Conservation (phyloP, 1,284 basidiomycete species). For the Trichosporon sp. region DNA sequence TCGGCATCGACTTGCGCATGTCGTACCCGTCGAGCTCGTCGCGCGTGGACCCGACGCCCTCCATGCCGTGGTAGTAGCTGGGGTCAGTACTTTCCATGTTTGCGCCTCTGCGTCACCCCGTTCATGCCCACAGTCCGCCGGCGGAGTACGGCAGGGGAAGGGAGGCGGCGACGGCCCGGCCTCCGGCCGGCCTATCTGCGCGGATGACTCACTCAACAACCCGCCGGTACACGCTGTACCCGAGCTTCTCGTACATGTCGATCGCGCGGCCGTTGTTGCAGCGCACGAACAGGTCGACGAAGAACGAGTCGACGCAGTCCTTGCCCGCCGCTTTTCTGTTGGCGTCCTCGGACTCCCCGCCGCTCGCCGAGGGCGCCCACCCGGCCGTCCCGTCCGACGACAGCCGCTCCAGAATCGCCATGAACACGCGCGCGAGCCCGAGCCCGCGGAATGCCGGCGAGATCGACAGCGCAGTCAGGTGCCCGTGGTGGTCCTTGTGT, state of each 20-base stretch:
- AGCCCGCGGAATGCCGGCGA: slow-evolving; percentile 41
- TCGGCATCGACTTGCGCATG: slow-evolving; percentile 50
- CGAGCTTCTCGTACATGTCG: slow-evolving; percentile 50
- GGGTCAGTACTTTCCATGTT: too few species aligned
- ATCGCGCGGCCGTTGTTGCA: slow-evolving; percentile 48
- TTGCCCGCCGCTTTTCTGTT: neutral
- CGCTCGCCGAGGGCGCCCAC: slow-evolving; percentile 2
- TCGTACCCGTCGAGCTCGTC: slow-evolving; percentile 50
- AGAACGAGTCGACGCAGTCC: slow-evolving; percentile 47
- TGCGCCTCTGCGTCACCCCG: too few species aligned
- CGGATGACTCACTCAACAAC: slow-evolving; percentile 47
- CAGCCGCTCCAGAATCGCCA: slow-evolving; percentile 44
- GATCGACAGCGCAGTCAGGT: slow-evolving; percentile 49
- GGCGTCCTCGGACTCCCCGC: neutral
- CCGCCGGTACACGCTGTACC: slow-evolving; percentile 49
- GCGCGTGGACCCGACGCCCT: slow-evolving; percentile 40
- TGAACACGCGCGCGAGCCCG: slow-evolving; percentile 46
- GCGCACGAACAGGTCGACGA: slow-evolving; percentile 50
- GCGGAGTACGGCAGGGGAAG: too few species aligned
- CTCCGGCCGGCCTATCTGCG: neutral
- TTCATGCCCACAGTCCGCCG: too few species aligned
- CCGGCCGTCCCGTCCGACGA: slow-evolving; percentile 24
- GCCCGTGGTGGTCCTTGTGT: slow-evolving; percentile 47
- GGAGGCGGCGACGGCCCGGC: too few species aligned
- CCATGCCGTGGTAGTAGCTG: slow-evolving; percentile 50